These are phyloP conservation scores for Linum usitatissimum DNA, from an alignment of 345 rosid genomes.

Conservation along the genomic window DNA sequence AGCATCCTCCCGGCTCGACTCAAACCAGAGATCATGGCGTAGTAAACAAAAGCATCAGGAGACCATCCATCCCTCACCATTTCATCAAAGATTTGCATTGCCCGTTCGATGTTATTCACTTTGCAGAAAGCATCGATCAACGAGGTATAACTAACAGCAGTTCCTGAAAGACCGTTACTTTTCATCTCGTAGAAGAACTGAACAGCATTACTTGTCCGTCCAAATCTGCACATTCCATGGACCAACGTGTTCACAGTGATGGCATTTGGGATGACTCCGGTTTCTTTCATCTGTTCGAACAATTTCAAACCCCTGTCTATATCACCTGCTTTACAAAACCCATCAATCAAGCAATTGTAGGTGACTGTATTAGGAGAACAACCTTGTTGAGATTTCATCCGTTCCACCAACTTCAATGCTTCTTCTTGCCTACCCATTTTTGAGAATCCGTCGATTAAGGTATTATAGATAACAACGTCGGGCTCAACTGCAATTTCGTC, in stretches of 20 bases:
- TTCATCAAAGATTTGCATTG: slow-evolving; percentile 41
- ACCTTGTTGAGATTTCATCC: slow-evolving; percentile 36
- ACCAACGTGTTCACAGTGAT: slow-evolving; percentile 49
- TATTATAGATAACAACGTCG: slow-evolving; percentile 50
- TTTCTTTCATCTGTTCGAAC: slow-evolving; percentile 49
- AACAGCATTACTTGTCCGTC: slow-evolving; percentile 44
- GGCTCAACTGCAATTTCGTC: slow-evolving; percentile 38
- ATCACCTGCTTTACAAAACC: slow-evolving; percentile 57
- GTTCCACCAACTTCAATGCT: slow-evolving; percentile 40
- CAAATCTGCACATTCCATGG: slow-evolving; percentile 61
- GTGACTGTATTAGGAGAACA: slow-evolving; percentile 43
- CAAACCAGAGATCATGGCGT: slow-evolving; percentile 51
- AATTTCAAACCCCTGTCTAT: slow-evolving; percentile 44
- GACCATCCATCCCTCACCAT: slow-evolving; percentile 37
- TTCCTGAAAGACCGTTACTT: slow-evolving; percentile 38
- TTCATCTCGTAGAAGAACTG: slow-evolving; percentile 42
- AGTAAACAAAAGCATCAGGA: slow-evolving; percentile 52
- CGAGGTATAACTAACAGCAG: slow-evolving; percentile 39
- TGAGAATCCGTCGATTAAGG: slow-evolving; percentile 63
- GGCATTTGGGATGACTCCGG: slow-evolving; percentile 36
- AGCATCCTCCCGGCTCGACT: slow-evolving; percentile 50
- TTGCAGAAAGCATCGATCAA: slow-evolving; percentile 52
- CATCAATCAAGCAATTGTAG: slow-evolving; percentile 61
- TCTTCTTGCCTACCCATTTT: slow-evolving; percentile 73
- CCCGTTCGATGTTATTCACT: slow-evolving; percentile 50